Base-by-base conservation (phyloP, 2,329 filamentous ascomycete species). In the Penicillium sp. region DNA sequence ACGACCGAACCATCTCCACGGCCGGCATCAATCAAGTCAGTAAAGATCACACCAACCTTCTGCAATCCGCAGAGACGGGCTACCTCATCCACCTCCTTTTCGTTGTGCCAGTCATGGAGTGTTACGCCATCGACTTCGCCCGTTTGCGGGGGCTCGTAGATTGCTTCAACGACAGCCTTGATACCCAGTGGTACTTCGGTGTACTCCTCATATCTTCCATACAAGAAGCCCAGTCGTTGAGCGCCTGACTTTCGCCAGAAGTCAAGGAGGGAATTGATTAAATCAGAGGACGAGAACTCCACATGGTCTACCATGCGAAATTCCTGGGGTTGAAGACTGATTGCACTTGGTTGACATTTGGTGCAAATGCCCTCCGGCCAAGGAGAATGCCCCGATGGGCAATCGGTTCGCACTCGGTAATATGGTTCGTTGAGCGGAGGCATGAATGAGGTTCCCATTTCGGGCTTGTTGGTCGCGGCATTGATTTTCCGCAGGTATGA, bases 291-390 rank as follows among this genome's bases (percentile, higher is more conserved):
- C 1, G 93, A 87, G 70, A 99, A 97, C 74, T 99, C 95, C 60
- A 99, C 94, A 72, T 99, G 94, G 68, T 99, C 94, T 4, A 99
- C 92, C 90, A 94, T 97, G 49, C 94, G 90, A 73, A 93, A 99
- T 19, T 88, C 82, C 73, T 99, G 94, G 5, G 91, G 91, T 70
- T 97, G 92, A 50, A 99, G 78, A 11, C 91, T 96, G 69, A 99
- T 99, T 53, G 94, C 93, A 61, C 93, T 96, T 8, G 94, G 94
- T 70, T 99, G 95, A 67, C 94, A 99, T 73, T 97, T 99, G 56
- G 90, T 95, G 78, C 94, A 99, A 62, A 99, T 97, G 16, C 94
- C 94, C 66, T 95, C 91, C 3, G 94, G 94, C 87, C 94, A 99
- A 40, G 88, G 85, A 17, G 91, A 88, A 75, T 99, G 94, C 2